phyloP scores from a whole-genome alignment of 192 early-diverging fungal species.

The Backusella mclennaniae region DNA sequence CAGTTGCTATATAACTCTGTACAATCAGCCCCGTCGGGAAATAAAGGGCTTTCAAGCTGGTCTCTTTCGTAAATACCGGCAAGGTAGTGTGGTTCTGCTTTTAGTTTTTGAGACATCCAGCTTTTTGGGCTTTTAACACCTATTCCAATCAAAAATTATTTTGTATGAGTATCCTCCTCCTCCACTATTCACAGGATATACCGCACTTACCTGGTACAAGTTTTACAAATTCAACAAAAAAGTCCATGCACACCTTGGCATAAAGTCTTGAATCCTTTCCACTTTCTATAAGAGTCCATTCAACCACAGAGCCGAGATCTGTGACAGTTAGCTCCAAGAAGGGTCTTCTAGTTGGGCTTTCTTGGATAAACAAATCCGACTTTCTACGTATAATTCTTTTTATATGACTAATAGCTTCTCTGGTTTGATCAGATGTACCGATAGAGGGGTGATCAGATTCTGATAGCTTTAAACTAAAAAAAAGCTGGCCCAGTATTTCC shows the following conservation, averaged over 20 bases:
- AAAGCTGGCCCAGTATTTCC: slow-evolving; percentile 65
- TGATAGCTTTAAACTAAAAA: slow-evolving; percentile 59
- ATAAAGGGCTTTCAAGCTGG: background rate
- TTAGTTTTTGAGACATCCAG: slow-evolving; percentile 10
- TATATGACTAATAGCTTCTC: slow-evolving; percentile 53
- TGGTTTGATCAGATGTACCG: slow-evolving; percentile 56
- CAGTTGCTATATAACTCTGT: slow-evolving; percentile 17
- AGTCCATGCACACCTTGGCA: slow-evolving; percentile 57
- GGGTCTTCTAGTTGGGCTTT: slow-evolving; percentile 37
- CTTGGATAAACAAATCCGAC: slow-evolving; percentile 46
- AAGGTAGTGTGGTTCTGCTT: slow-evolving; percentile 2
- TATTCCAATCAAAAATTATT: background rate
- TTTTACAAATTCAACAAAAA: slow-evolving; percentile 58
- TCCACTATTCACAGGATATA: background rate
- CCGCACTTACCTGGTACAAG: slow-evolving; percentile 41
- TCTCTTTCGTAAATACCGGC: background rate
- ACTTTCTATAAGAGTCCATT: slow-evolving; percentile 61
- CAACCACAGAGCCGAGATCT: slow-evolving; percentile 48
- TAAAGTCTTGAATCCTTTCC: slow-evolving; percentile 53
- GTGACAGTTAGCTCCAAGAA: slow-evolving; percentile 39
- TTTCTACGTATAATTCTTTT: slow-evolving; percentile 61
- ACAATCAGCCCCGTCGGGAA: background rate
- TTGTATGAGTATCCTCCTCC: background rate
- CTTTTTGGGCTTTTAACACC: background rate
- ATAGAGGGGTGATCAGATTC: slow-evolving; percentile 57